Base-by-base conservation (phyloP, 2,329 filamentous ascomycete species). In the Botryosphaeria agaves region DNA sequence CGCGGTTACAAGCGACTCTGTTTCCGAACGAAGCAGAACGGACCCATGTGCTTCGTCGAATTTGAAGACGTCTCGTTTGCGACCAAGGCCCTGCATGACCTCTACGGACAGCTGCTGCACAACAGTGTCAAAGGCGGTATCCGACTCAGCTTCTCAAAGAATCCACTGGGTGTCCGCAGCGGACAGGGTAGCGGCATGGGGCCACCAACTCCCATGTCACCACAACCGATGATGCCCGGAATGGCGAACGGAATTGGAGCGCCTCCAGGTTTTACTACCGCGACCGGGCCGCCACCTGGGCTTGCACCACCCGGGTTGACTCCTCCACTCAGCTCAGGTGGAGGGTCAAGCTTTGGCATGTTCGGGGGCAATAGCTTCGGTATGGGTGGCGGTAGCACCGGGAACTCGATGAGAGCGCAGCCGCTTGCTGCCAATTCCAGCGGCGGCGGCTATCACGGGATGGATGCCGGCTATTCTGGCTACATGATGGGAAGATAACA, bases 21-120 rank as follows among this genome's bases (percentile, higher is more conserved):
- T 48, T 93, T 94, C 63, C 72, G 87, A 19, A 91, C 84, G 32
- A 95, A 95, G 60, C 72, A 81, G 40, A 93, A 94, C 43, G 87
- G 87, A 0, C 87, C 87, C 2, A 95, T 95, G 85, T 95, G 89
- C 50, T 95, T 95, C 52, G 89, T 98, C 21, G 89, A 98, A 53
- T 98, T 95, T 43, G 87, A 95, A 46, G 85, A 94, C 44, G 68
- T 92, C 7, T 79, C 81, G 2, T 87, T 83, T 46, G 87, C 89
- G 1, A 94, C 87, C 25, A 92, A 89, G 54, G 78, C 85, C 1
- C 65, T 95, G 3, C 73, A 85, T 39, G 83, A 94, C 33, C 65
- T 95, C 1, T 94, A 95, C 45, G 89, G 89, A 0, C 72, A 78
- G 29, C 73, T 71, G 29, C 66, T 95, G 18, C 83, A 85, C 49